Evolutionary conservation across 2,329 filamentous ascomycete genomes (phyloP).

Genomic region (Cordyceps fumosorosea): DNA sequence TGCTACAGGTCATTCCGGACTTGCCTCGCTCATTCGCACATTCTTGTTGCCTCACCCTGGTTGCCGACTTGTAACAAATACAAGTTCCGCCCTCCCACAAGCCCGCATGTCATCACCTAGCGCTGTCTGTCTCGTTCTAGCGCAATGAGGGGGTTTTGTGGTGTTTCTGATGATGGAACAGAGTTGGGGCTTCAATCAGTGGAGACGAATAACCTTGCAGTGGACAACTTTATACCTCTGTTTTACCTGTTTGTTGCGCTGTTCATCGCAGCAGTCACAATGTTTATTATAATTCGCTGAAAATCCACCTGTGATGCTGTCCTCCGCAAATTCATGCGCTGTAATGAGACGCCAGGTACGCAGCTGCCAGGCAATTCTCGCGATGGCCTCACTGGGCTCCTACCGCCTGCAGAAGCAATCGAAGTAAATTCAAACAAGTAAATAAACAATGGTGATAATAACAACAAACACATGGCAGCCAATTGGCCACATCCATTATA

Average conservation of each 20-base stretch:
- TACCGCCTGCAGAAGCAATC: background rate
- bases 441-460: background rate
- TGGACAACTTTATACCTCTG: background rate
- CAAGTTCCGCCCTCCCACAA: background rate
- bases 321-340: too few relatives aligned
- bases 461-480: background rate
- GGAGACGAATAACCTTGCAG: background rate
- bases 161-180: background rate
- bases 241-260: background rate
- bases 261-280: background rate
- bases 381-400: background rate
- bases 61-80: background rate
- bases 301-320: too few relatives aligned
- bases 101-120: constrained; percentile 4
- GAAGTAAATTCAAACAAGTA: background rate
- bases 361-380: background rate
- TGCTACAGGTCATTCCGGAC: background rate
- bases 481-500: background rate
- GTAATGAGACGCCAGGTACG: too few relatives aligned
- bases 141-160: background rate
- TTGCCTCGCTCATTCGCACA: background rate
- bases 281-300: background rate
- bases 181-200: background rate
- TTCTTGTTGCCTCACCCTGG: background rate
- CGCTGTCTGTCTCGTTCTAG: constrained; percentile 7